Percentiles rank a stretch among this genome's conserved stretches.
phyloP scores from a whole-genome alignment of 1,139 yeast species.

The Petasospora fabianii region DNA sequence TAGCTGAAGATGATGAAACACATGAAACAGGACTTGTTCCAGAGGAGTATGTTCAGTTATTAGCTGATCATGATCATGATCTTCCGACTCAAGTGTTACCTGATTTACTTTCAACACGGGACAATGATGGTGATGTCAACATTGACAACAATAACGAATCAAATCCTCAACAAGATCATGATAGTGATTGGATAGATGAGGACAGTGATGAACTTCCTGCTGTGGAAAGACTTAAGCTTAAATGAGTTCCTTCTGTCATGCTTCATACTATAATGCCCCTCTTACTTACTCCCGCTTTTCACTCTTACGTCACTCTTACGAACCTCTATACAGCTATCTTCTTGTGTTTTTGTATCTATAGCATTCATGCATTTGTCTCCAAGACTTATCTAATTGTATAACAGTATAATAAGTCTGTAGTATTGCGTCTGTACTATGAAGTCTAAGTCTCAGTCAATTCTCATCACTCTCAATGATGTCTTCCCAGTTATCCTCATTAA shows the following conservation, averaged over 20 bases:
- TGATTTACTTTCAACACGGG: conserved; percentile 32
- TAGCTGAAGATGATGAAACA: conserved; percentile 78
- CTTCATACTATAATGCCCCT: neutral
- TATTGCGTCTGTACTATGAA: too few relatives aligned
- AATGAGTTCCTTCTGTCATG: conserved; percentile 3
- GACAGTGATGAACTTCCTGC: conserved; percentile 22
- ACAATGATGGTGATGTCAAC: too few relatives aligned
- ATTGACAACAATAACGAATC: conserved; percentile 4
- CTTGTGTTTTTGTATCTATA: too few relatives aligned
- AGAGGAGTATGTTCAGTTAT: conserved; percentile 80
- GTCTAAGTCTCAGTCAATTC: conserved; percentile 1
- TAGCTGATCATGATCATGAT: conserved; percentile 25
- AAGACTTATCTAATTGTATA: too few relatives aligned
- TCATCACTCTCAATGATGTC: conserved; percentile 31
- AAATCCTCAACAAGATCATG: conserved; percentile 22
- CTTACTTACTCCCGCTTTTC: neutral
- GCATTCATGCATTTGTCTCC: too few relatives aligned
- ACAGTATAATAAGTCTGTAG: too few relatives aligned
- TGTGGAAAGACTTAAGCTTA: conserved; percentile 10
- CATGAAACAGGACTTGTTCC: conserved; percentile 93
- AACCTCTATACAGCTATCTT: too few relatives aligned
- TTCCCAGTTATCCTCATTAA: conserved; percentile 42
- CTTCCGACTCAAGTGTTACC: conserved; percentile 49
- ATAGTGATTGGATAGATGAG: conserved; percentile 39
- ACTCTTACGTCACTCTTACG: neutral